phyloP scores from a whole-genome alignment of 2,329 filamentous ascomycete genomes.

The Aspergillaceae sp. region DNA sequence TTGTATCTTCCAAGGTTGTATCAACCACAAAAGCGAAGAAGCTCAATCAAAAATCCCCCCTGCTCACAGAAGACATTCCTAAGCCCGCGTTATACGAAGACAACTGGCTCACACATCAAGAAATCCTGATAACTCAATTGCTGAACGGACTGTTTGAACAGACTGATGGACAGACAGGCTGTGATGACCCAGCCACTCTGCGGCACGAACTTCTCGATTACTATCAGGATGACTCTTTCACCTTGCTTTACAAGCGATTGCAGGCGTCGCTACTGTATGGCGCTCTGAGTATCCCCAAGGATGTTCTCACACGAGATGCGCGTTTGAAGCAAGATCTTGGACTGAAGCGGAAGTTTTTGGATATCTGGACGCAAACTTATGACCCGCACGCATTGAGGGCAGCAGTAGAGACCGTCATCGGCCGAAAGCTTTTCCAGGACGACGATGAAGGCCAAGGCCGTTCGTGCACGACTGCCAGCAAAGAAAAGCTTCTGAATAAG shows the following conservation, averaged over 20 bases:
- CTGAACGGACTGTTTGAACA: slow-evolving; percentile 48
- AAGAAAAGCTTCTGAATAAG: slow-evolving; percentile 28
- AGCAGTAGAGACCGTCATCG: slow-evolving; percentile 51
- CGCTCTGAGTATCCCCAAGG: slow-evolving; percentile 48
- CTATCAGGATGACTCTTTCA: slow-evolving; percentile 47
- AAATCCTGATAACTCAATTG: slow-evolving; percentile 52
- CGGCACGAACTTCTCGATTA: slow-evolving; percentile 43
- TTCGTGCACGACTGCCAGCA: not conserved
- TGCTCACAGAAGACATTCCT: slow-evolving; percentile 46
- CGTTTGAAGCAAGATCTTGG: slow-evolving; percentile 51
- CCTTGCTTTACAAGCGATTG: slow-evolving; percentile 47
- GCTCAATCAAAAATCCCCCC: slow-evolving; percentile 38
- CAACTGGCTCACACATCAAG: slow-evolving; percentile 54
- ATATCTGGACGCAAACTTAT: slow-evolving; percentile 52
- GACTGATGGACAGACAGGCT: slow-evolving; percentile 10
- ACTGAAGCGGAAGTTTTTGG: slow-evolving; percentile 47
- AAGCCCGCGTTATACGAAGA: slow-evolving; percentile 55
- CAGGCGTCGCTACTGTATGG: slow-evolving; percentile 53
- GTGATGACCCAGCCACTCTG: slow-evolving; percentile 25
- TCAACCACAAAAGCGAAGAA: slow-evolving; percentile 19
- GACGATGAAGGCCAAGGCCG: slow-evolving; percentile 1
- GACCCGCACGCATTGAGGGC: slow-evolving; percentile 42
- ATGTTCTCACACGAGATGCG: slow-evolving; percentile 37
- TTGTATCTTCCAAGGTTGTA: slow-evolving; percentile 21
- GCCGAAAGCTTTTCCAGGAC: slow-evolving; percentile 39